These are phyloP conservation scores for Cystobasidium tubakii DNA, from an alignment of 768 basidiomycete genomes.

Conservation along the genomic window DNA sequence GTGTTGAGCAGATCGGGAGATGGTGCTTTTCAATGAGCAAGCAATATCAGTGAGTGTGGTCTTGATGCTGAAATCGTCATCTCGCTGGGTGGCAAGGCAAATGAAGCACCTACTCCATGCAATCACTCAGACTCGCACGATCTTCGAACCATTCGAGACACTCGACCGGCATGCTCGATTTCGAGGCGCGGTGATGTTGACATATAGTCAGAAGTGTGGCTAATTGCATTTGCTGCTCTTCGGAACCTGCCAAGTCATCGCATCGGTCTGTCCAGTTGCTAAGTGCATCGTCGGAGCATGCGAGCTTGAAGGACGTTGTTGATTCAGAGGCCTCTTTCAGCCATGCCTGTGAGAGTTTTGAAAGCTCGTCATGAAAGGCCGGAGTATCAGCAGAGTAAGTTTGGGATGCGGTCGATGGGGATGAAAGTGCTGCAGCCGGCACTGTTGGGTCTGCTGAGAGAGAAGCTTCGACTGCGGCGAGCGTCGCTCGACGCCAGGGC, in stretches of 20 bases:
- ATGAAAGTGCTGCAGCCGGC: too few relatives aligned
- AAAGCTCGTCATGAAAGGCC: background rate
- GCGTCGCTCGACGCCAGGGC: too few relatives aligned
- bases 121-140: background rate
- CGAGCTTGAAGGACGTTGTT: background rate
- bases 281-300: background rate
- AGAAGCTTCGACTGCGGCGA: too few relatives aligned
- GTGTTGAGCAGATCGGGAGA: background rate
- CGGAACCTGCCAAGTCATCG: background rate
- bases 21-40: too few relatives aligned
- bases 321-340: background rate
- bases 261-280: background rate
- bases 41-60: too few relatives aligned
- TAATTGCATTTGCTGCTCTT: background rate
- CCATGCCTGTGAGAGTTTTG: background rate
- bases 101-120: background rate
- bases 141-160: background rate
- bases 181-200: background rate
- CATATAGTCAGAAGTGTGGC: background rate
- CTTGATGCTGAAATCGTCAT: too few relatives aligned
- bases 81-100: too few relatives aligned
- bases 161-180: background rate
- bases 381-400: too few relatives aligned
- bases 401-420: too few relatives aligned
- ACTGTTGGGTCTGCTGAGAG: too few relatives aligned